Evolutionary conservation across 371 early-diverging fungal genomes (phyloP).

Genomic region (Rhizopus sp.): DNA sequence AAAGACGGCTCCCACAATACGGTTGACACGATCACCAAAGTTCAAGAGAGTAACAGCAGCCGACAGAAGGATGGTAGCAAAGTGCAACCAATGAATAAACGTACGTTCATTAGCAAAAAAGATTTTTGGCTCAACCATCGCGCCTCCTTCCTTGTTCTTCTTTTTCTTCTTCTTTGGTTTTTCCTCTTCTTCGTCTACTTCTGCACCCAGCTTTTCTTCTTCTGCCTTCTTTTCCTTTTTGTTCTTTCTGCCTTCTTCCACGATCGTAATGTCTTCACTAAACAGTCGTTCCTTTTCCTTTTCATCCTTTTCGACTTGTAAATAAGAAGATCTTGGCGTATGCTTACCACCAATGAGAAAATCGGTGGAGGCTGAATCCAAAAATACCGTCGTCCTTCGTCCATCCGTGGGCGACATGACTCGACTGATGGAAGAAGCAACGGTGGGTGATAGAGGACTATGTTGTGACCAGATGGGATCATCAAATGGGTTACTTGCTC

Average conservation of each 20-base stretch:
- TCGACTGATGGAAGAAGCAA: neutral
- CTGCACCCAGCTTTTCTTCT: slow-evolving; percentile 4
- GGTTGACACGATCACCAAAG: slow-evolving; percentile 69
- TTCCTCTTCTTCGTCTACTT: slow-evolving; percentile 25
- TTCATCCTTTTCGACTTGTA: slow-evolving; percentile 3
- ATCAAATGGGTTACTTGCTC: slow-evolving; percentile 37
- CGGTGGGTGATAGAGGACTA: slow-evolving; percentile 3
- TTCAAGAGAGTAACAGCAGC: slow-evolving; percentile 72
- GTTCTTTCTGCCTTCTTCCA: slow-evolving; percentile 6
- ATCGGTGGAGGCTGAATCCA: slow-evolving; percentile 29
- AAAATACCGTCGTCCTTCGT: slow-evolving; percentile 14
- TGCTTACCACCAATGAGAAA: slow-evolving; percentile 23
- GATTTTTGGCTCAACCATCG: slow-evolving; percentile 83
- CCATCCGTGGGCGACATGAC: slow-evolving; percentile 9
- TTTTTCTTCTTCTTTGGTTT: slow-evolving; percentile 12
- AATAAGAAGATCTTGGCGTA: slow-evolving; percentile 27
- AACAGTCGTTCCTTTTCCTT: slow-evolving; percentile 9
- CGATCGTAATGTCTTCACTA: slow-evolving; percentile 7
- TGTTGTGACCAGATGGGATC: slow-evolving; percentile 41
- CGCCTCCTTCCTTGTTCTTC: slow-evolving; percentile 13
- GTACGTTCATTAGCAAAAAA: slow-evolving; percentile 98
- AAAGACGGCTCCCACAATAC: slow-evolving; percentile 67
- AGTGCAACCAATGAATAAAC: slow-evolving; percentile 83
- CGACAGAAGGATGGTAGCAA: slow-evolving; percentile 63
- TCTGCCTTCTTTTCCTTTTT: slow-evolving; percentile 6